phyloP scores from a whole-genome alignment of 176 grass and related monocot species.

The Urochloa ruziziensis region DNA sequence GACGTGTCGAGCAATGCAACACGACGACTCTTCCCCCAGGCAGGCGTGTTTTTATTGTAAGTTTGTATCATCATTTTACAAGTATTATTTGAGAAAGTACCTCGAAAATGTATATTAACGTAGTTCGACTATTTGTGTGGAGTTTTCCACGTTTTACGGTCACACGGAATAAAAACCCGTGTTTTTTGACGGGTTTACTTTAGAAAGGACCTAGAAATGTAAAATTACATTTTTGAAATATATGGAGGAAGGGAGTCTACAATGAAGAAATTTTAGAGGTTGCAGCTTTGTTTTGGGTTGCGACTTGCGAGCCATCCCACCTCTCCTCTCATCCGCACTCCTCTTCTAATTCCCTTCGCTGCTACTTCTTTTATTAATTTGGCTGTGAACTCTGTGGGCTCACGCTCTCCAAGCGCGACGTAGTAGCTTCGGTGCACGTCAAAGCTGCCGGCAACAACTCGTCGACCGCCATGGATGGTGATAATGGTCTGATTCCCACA shows the following conservation, averaged over 20 bases:
- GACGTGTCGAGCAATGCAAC: conserved; percentile 6
- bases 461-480: no score
- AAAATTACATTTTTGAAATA: not conserved
- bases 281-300: not conserved
- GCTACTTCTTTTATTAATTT: no score
- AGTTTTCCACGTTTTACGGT: not conserved
- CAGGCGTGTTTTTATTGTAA: not conserved
- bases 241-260: not conserved
- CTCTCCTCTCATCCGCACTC: no score
- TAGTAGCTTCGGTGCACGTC: no score
- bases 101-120: not conserved
- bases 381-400: no score
- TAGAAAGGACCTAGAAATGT: conserved; percentile 2
- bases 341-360: no score
- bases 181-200: not conserved
- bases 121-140: not conserved
- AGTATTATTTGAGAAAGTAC: not conserved
- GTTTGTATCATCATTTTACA: not conserved
- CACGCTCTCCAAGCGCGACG: no score
- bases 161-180: conserved; percentile 9
- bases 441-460: no score
- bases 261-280: not conserved
- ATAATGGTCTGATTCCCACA: no score
- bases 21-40: conserved; percentile 3
- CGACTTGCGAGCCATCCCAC: no score